Evolutionary conservation across 2,329 filamentous ascomycete species (phyloP).

Genomic region (Aspergillus sclerotialis): DNA sequence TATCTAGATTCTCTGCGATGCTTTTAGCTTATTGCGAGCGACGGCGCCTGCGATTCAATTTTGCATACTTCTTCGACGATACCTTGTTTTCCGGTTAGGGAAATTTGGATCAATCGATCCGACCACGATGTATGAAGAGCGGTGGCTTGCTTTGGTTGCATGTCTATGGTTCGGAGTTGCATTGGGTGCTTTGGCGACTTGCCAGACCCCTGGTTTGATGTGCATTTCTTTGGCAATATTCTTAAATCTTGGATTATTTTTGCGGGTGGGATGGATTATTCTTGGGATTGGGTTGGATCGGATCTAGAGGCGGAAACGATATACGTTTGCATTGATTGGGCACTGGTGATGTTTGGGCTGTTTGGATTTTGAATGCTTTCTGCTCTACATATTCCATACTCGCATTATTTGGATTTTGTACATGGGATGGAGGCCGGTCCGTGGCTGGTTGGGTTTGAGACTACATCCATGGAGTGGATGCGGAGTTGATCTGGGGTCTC

Average conservation of each 20-base stretch:
- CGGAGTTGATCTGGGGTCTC: constrained; percentile 21
- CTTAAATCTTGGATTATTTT: constrained; percentile 20
- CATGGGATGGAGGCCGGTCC: constrained; percentile 25
- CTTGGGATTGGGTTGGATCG: no score
- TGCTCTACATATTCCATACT: constrained; percentile 15
- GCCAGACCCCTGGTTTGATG: constrained; percentile 20
- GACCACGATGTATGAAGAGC: constrained; percentile 34
- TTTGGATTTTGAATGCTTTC: constrained; percentile 17
- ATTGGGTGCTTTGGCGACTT: constrained; percentile 24
- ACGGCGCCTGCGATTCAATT: constrained; percentile 34
- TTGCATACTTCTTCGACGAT: constrained; percentile 30
- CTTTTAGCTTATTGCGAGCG: constrained; percentile 34
- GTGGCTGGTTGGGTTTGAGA: constrained; percentile 22
- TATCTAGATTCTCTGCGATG: constrained; percentile 27
- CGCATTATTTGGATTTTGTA: constrained; percentile 23
- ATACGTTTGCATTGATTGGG: constrained; percentile 39
- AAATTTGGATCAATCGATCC: constrained; percentile 25
- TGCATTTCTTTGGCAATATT: constrained; percentile 18
- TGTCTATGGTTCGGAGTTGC: constrained; percentile 32
- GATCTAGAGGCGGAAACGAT: constrained; percentile 40
- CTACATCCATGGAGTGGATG: constrained; percentile 31
- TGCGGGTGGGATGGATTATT: constrained; percentile 28
- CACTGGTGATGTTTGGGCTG: constrained; percentile 28
- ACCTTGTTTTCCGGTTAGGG: constrained; percentile 30
- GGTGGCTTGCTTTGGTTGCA: constrained; percentile 27